Evolutionary conservation across 495 filamentous ascomycete genomes (phyloP).

Genomic region (Penicillium longicatenatum): DNA sequence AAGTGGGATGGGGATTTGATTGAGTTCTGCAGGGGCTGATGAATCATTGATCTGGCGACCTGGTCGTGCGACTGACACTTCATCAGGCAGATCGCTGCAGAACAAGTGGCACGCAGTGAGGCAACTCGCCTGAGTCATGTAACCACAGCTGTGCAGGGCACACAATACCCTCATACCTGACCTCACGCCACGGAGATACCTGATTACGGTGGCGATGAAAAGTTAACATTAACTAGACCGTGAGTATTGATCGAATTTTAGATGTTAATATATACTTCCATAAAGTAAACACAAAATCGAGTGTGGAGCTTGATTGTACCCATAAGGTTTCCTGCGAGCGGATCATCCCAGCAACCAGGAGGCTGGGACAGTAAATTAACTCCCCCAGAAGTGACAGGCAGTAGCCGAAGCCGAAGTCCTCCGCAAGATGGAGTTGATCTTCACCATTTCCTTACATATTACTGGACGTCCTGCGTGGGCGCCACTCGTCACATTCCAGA

Average conservation of each 20-base stretch:
- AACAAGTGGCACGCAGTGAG: slow-evolving; percentile 1
- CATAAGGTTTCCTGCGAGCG: background rate
- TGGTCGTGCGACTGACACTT: slow-evolving; percentile 2
- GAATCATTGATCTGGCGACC: background rate
- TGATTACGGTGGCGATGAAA: background rate
- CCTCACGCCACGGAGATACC: too few relatives aligned
- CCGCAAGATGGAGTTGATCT: background rate
- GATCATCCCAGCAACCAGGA: slow-evolving; percentile 19
- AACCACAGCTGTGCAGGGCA: background rate
- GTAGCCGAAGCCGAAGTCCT: background rate
- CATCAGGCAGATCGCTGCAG: slow-evolving; percentile 2
- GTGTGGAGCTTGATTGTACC: background rate
- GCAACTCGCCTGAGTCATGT: slow-evolving; percentile 1
- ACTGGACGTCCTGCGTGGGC: slow-evolving; percentile 14
- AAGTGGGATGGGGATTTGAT: background rate
- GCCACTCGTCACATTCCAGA: slow-evolving; percentile 18
- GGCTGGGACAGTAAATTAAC: slow-evolving; percentile 13
- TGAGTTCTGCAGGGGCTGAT: background rate
- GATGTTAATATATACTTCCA: too few relatives aligned
- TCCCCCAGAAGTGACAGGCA: slow-evolving; percentile 2
- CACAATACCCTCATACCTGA: too few relatives aligned
- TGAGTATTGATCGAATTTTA: background rate
- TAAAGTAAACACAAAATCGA: background rate
- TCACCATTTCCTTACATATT: slow-evolving; percentile 7
- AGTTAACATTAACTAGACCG: background rate